Conservation (phyloP, 2,329 filamentous ascomycete species). For the Aureobasidium subglaciale region DNA sequence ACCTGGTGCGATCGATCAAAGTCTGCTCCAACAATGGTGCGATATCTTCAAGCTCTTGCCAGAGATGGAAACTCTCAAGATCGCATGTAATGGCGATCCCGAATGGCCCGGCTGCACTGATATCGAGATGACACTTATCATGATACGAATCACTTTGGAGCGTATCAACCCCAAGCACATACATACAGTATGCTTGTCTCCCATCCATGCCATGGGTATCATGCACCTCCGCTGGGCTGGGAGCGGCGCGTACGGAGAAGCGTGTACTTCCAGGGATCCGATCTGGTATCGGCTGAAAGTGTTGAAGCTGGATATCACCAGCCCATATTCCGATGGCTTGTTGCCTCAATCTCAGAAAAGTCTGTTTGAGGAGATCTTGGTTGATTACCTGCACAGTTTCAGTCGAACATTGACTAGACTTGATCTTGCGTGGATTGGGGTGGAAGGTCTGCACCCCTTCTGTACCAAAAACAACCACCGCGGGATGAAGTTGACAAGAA, state of each 20-base stretch:
- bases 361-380: conserved; percentile 26
- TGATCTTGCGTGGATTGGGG: conserved; percentile 25
- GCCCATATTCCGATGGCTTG: conserved; percentile 19
- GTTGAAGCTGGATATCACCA: conserved; percentile 25
- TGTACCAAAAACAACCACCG: neutral
- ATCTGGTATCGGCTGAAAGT: conserved; percentile 24
- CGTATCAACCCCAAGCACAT: conserved; percentile 18
- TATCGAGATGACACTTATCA: conserved; percentile 23
- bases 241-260: conserved; percentile 21
- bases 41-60: conserved; percentile 20
- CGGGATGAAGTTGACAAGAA: neutral
- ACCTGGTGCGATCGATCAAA: neutral
- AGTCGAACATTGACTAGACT: conserved; percentile 22
- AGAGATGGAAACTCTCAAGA: conserved; percentile 19
- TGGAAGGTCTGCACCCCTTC: conserved; percentile 26
- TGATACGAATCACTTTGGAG: conserved; percentile 26
- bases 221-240: conserved; percentile 28
- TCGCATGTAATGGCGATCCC: conserved; percentile 24
- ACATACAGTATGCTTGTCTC: conserved; percentile 20
- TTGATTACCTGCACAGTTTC: conserved; percentile 28
- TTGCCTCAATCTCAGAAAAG: conserved; percentile 21
- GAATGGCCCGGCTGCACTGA: conserved; percentile 24
- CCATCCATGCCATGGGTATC: conserved; percentile 27
- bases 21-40: conserved; percentile 18
- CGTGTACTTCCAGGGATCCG: conserved; percentile 1